phyloP scores from a whole-genome alignment of 257 asterid genomes.

The Avicennia marina region DNA sequence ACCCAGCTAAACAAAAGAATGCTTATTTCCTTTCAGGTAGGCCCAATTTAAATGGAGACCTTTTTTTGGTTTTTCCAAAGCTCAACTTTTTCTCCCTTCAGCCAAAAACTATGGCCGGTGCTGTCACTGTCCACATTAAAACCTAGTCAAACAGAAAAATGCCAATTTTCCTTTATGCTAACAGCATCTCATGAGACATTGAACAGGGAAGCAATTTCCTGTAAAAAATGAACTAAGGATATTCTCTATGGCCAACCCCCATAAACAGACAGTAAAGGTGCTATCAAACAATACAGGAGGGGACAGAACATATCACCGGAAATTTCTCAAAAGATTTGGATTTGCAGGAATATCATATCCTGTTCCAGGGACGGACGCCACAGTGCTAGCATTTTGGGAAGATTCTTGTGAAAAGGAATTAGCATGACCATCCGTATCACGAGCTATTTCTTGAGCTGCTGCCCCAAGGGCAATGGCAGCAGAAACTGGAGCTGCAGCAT shows the following conservation, averaged over 20 bases:
- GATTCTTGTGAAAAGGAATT: slow-evolving; percentile 47
- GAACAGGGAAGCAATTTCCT: slow-evolving; percentile 10
- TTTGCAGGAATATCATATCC: slow-evolving; percentile 65
- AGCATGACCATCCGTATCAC: slow-evolving; percentile 45
- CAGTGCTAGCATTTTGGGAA: slow-evolving; percentile 39
- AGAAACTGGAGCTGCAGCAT: slow-evolving; percentile 98
- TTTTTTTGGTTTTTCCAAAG: no score
- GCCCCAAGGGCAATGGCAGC: slow-evolving; percentile 98
- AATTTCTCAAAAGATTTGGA: slow-evolving; percentile 62
- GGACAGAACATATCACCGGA: slow-evolving; percentile 49
- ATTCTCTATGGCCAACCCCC: neutral
- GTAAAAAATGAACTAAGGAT: neutral
- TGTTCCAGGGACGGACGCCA: slow-evolving; percentile 44
- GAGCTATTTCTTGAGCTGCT: slow-evolving; percentile 62
- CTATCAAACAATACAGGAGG: slow-evolving; percentile 7
- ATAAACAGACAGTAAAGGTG: neutral
- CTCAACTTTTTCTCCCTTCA: neutral
- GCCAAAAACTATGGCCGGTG: neutral
- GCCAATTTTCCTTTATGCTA: slow-evolving; percentile 7
- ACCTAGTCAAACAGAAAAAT: neutral
- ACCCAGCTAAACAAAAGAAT: no score
- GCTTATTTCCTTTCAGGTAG: no score
- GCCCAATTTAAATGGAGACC: no score
- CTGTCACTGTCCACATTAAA: neutral
- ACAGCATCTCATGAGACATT: slow-evolving; percentile 7